Evolutionary conservation across 1,139 yeast genomes (phyloP).

Genomic region (Suhomyces chickasaworum): DNA sequence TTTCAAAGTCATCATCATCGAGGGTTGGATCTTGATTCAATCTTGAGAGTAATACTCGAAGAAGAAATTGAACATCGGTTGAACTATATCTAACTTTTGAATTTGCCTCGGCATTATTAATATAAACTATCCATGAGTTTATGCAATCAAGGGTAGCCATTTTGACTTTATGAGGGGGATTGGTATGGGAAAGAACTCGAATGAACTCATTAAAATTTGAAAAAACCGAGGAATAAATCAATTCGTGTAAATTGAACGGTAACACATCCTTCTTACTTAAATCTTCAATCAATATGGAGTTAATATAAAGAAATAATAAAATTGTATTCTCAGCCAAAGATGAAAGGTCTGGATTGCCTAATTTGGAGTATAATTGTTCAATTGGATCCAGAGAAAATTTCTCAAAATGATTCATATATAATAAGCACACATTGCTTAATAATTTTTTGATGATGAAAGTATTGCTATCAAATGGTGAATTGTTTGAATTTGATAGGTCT

Average conservation of each 20-base stretch:
- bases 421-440: conserved; percentile 54
- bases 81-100: conserved; percentile 38
- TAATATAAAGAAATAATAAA: conserved; percentile 18
- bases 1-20: conserved; percentile 19
- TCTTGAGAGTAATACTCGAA: conserved; percentile 25
- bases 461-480: conserved; percentile 15
- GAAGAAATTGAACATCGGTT: conserved; percentile 21
- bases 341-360: neutral
- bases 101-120: conserved; percentile 36
- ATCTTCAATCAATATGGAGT: conserved; percentile 60
- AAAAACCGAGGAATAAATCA: conserved; percentile 15
- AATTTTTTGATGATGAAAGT: conserved; percentile 36
- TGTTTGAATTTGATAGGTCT: neutral
- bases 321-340: conserved; percentile 13
- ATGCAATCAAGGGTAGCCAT: conserved; percentile 33
- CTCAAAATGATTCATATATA: conserved; percentile 37
- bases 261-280: conserved; percentile 36
- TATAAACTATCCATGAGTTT: conserved; percentile 38
- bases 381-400: conserved; percentile 11
- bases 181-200: neutral
- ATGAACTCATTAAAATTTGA: conserved; percentile 12
- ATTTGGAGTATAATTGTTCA: conserved; percentile 7
- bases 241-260: conserved; percentile 15
- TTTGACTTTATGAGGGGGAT: conserved; percentile 11
- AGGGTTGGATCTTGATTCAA: conserved; percentile 18